phyloP scores from a whole-genome alignment of 345 rosid species.

The Linum trigynum region DNA sequence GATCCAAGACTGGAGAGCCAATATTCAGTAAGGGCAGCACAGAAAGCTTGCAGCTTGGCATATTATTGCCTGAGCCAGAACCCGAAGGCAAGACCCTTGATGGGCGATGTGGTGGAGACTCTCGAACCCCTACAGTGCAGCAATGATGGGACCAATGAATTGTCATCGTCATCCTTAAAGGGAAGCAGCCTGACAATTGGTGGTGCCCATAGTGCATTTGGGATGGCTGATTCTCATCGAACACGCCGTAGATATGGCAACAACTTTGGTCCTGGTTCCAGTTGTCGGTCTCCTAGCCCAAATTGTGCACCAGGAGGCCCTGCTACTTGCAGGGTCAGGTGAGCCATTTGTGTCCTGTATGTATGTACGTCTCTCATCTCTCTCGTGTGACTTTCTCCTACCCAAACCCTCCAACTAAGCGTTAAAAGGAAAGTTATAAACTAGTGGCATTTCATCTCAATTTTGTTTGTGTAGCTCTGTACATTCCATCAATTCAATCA shows the following conservation, averaged over 20 bases:
- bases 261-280: slow-evolving; percentile 70
- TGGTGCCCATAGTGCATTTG: slow-evolving; percentile 31
- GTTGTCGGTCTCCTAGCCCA: slow-evolving; percentile 73
- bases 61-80: slow-evolving; percentile 91
- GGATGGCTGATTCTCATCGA: slow-evolving; percentile 50
- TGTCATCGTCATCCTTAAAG: slow-evolving; percentile 24
- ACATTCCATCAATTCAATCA: too few relatives aligned
- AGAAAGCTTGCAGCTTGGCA: slow-evolving; percentile 93
- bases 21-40: slow-evolving; percentile 85
- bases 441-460: too few relatives aligned
- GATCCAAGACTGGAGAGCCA: slow-evolving; percentile 87
- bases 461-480: too few relatives aligned
- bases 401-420: too few relatives aligned
- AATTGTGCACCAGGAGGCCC: slow-evolving; percentile 69
- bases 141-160: slow-evolving; percentile 34
- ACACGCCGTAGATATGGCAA: slow-evolving; percentile 46
- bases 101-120: slow-evolving; percentile 96
- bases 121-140: slow-evolving; percentile 76
- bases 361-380: slow-evolving; percentile 9
- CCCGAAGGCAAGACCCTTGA: slow-evolving; percentile 93
- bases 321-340: slow-evolving; percentile 75
- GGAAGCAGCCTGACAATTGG: slow-evolving; percentile 27
- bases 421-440: too few relatives aligned
- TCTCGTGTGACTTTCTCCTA: too few relatives aligned
- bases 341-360: slow-evolving; percentile 31